Evolutionary conservation across 805 yeast genomes (phyloP), one percentile per base, ranked within the genome.

Genomic region (Lipomyces lipofer): DNA sequence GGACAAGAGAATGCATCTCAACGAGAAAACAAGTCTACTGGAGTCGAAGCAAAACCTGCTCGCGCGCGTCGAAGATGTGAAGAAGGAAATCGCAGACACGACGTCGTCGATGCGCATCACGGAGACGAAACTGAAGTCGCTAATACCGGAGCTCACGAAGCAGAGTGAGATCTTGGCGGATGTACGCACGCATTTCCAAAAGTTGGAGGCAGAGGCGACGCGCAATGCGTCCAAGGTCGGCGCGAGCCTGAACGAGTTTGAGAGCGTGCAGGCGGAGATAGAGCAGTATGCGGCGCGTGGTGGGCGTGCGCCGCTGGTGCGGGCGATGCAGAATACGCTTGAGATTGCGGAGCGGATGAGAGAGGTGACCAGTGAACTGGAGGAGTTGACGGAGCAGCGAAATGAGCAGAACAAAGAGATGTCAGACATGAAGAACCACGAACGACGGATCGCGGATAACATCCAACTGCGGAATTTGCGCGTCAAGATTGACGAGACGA

Each of bases 401-500:
- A 69, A 67, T 4, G 25, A 19, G 1, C 49, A 43, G 9, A 77
- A 75, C 42, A 46, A 33, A 1, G 62, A 68, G 21, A 66, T 75
- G 1, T 61, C 67, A 1, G 51, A 60, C 1, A 47, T 67, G 1
- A 70, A 67, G 10, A 54, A 59, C 38, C 52, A 82, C 47, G 83
- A 85, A 62, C 78, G 88, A 28, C 82, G 81, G 52, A 71, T 88
- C 7, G 72, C 80, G 32, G 83, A 84, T 42, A 88, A 86, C 57
- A 63, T 88, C 30, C 88, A 85, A 56, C 72, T 83, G 12, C 68
- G 84, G 10, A 71, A 72, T 4, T 64, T 82, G 27, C 70, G 73
- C 17, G 51, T 44, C 1, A 78, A 81, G 50, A 61, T 79, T 0
- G 64, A 61, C 0, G 63, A 64, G 1, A 67, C 77, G 4, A 75